Evolutionary conservation across 116 monocot species (phyloP).

Genomic region (Dioscorea cayenensis): DNA sequence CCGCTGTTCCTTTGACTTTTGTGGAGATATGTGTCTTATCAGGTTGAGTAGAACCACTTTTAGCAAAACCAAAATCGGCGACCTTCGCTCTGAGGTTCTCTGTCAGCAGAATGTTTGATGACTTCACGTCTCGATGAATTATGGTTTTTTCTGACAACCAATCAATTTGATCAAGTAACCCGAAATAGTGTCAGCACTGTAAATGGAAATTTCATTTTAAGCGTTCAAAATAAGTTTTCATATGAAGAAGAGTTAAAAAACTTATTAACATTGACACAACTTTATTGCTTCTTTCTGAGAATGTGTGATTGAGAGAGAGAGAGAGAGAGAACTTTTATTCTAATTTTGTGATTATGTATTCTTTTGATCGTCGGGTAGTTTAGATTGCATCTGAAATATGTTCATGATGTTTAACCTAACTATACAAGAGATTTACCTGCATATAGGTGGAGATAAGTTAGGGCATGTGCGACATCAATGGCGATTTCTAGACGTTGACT

Average conservation of each 20-base stretch:
- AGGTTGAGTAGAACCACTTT: conserved; percentile 34
- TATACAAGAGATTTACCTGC: conserved; percentile 26
- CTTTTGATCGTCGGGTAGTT: too few species aligned
- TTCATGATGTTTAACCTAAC: background rate
- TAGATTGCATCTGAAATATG: too few species aligned
- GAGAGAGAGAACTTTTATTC: too few species aligned
- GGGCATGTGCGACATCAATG: conserved; percentile 63
- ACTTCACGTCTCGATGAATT: conserved; percentile 61
- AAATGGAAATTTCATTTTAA: background rate
- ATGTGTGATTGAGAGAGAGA: too few species aligned
- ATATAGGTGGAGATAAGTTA: conserved; percentile 71
- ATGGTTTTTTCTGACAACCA: conserved; percentile 35
- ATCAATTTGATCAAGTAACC: background rate
- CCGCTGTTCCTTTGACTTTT: conserved; percentile 51
- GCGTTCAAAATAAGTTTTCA: too few species aligned
- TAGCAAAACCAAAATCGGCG: conserved; percentile 58
- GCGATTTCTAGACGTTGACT: conserved; percentile 54
- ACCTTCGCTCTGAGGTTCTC: conserved; percentile 51
- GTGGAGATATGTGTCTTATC: conserved; percentile 49
- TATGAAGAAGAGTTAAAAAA: too few species aligned
- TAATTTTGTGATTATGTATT: too few species aligned
- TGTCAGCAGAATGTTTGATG: conserved; percentile 58
- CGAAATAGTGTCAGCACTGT: background rate
- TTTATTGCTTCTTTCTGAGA: too few species aligned
- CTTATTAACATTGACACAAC: too few species aligned